Evolutionary conservation across 1,284 basidiomycete genomes (phyloP).

Genomic region (Cystobasidiaceae sp.): DNA sequence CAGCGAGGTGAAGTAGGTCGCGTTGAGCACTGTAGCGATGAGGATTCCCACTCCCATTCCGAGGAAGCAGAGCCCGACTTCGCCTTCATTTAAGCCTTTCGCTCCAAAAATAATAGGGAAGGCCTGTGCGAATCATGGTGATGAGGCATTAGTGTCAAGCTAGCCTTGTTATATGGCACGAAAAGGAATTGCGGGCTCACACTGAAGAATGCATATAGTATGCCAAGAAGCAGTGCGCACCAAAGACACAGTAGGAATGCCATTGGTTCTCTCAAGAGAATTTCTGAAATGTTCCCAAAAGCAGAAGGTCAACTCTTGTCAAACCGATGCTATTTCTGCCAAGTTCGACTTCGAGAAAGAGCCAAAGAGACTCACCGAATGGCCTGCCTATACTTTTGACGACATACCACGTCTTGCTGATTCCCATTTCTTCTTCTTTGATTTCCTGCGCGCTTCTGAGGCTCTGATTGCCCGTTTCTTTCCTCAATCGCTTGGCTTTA

Average conservation of each 20-base stretch:
- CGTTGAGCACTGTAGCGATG: constrained; percentile 55
- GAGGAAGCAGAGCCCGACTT: constrained; percentile 62
- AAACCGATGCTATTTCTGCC: too few species aligned
- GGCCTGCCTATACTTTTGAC: constrained; percentile 18
- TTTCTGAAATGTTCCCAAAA: too few species aligned
- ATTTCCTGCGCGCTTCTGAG: constrained; percentile 54
- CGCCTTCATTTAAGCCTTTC: constrained; percentile 56
- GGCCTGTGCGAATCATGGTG: too few species aligned
- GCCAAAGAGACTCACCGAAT: constrained; percentile 9
- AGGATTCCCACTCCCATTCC: constrained; percentile 66
- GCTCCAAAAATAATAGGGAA: constrained; percentile 64
- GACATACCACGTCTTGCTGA: constrained; percentile 16
- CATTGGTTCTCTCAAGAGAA: constrained; percentile 67
- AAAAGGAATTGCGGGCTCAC: constrained; percentile 37
- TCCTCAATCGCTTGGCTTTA: constrained; percentile 57
- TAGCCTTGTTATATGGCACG: constrained; percentile 60
- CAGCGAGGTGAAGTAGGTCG: constrained; percentile 55
- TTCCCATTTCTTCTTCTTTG: constrained; percentile 11
- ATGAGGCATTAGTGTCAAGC: too few species aligned
- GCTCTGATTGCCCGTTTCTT: constrained; percentile 53
- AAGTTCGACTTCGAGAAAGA: too few species aligned
- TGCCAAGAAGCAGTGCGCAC: constrained; percentile 62
- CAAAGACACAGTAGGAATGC: constrained; percentile 62
- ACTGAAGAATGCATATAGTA: constrained; percentile 67
- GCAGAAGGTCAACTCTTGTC: too few species aligned